A percentile compares a stretch with the other conserved stretches of the same genome.
Evolutionary conservation across 2,329 filamentous ascomycete species (phyloP).

Genomic region (Talaromyces sp.): DNA sequence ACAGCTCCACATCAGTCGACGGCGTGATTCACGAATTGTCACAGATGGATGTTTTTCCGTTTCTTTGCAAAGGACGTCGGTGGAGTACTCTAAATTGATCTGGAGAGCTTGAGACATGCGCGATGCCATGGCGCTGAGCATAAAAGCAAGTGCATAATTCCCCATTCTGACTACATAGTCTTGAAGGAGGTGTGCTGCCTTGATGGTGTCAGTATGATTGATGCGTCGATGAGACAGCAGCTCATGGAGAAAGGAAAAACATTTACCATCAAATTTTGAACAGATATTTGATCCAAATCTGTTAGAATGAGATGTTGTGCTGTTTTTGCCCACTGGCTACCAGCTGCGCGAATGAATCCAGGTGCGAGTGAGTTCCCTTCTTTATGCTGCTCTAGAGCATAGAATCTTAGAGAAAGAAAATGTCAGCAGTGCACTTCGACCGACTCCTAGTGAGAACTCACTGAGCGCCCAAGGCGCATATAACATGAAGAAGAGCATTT

Average conservation of each 20-base stretch:
- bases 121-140: not conserved
- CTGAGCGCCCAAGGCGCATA: not conserved
- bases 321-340: not conserved
- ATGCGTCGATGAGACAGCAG: not conserved
- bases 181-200: not conserved
- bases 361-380: not conserved
- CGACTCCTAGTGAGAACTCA: not conserved
- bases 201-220: not conserved
- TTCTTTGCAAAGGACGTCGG: not conserved
- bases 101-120: not conserved
- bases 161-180: not conserved
- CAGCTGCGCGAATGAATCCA: not conserved
- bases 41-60: not conserved
- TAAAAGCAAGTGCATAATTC: not conserved
- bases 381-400: not conserved
- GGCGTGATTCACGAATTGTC: not conserved
- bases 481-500: not conserved
- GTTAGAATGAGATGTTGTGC: not conserved
- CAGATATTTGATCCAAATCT: not conserved
- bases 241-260: not conserved
- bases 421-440: no score
- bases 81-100: not conserved
- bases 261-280: not conserved
- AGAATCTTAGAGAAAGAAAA: not conserved
- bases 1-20: not conserved